Evolutionary conservation across 345 rosid species (phyloP).

Genomic region (Trapa incisa): DNA sequence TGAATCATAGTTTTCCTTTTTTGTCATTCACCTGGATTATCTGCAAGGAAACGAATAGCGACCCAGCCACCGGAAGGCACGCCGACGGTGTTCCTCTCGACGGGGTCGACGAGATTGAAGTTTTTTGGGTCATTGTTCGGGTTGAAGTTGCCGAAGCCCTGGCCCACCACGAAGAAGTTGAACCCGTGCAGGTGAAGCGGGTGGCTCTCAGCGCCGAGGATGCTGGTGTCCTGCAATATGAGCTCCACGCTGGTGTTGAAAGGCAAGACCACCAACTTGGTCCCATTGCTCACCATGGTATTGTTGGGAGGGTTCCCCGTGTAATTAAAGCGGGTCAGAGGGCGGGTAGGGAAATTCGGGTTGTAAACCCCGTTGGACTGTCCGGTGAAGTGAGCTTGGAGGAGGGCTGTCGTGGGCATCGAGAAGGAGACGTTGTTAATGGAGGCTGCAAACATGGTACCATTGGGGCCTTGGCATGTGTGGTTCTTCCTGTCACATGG

Average conservation of each 20-base stretch:
- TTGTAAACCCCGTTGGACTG: conserved; percentile 37
- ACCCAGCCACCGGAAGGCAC: conserved; percentile 66
- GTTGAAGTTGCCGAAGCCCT: conserved; percentile 56
- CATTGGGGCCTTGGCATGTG: conserved; percentile 62
- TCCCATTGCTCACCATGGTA: conserved; percentile 47
- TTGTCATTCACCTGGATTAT: conserved; percentile 42
- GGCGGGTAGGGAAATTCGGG: conserved; percentile 32
- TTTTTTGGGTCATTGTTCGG: conserved; percentile 39
- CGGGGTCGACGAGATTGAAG: conserved; percentile 42
- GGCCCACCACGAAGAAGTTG: conserved; percentile 67
- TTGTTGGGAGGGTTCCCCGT: conserved; percentile 49
- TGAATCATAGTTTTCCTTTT: too few relatives aligned
- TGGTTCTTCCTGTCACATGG: conserved; percentile 35
- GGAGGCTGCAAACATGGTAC: conserved; percentile 51
- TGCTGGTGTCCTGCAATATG: conserved; percentile 57
- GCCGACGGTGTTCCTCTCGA: conserved; percentile 51
- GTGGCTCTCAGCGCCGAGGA: conserved; percentile 64
- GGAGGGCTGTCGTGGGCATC: conserved; percentile 51
- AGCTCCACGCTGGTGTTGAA: conserved; percentile 51
- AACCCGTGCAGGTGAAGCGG: conserved; percentile 66
- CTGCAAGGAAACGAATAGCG: conserved; percentile 57
- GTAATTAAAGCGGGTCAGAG: conserved; percentile 29
- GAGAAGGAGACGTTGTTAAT: conserved; percentile 48
- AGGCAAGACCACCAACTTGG: conserved; percentile 45
- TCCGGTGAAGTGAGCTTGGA: conserved; percentile 44